Evolutionary conservation across 495 filamentous ascomycete species (phyloP).

Genomic region (Penicillium fimorum): DNA sequence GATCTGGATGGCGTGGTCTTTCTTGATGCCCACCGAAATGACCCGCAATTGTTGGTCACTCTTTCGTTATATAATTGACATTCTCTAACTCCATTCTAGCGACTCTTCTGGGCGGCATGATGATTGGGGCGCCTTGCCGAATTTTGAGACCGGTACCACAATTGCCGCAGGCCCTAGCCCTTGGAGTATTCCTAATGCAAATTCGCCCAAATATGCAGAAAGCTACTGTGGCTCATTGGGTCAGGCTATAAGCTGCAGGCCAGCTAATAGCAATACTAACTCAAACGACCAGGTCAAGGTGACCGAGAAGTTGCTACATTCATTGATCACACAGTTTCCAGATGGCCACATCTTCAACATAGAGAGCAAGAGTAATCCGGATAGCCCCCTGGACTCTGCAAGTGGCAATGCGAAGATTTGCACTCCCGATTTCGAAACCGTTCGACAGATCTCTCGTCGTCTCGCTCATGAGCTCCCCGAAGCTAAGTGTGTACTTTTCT

Average conservation of each 20-base stretch:
- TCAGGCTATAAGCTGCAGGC: conserved; percentile 5
- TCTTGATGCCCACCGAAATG: conserved; percentile 27
- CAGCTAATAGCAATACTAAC: not conserved
- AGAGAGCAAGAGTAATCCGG: not conserved
- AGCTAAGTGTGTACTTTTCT: conserved; percentile 54
- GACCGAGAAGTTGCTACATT: conserved; percentile 24
- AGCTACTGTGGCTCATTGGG: conserved; percentile 18
- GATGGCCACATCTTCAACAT: conserved; percentile 33
- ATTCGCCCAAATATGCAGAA: conserved; percentile 1
- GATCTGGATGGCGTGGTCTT: conserved; percentile 40
- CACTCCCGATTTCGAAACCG: not conserved
- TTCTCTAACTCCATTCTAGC: not conserved
- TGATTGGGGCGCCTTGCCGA: not conserved
- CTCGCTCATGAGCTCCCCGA: conserved; percentile 38
- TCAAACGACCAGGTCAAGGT: not conserved
- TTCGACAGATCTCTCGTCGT: conserved; percentile 1
- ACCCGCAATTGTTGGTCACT: conserved; percentile 10
- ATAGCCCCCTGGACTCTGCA: not conserved
- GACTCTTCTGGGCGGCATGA: not conserved
- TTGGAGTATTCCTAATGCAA: not conserved
- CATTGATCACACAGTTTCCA: conserved; percentile 29
- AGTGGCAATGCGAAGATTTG: conserved; percentile 16
- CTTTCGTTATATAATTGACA: not conserved
- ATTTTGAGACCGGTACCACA: conserved; percentile 7
- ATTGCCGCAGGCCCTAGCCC: conserved; percentile 20